Percentiles rank a stretch among this genome's conserved stretches.
phyloP scores from a whole-genome alignment of 2,329 filamentous ascomycete genomes.

The Neospermospora avenae region DNA sequence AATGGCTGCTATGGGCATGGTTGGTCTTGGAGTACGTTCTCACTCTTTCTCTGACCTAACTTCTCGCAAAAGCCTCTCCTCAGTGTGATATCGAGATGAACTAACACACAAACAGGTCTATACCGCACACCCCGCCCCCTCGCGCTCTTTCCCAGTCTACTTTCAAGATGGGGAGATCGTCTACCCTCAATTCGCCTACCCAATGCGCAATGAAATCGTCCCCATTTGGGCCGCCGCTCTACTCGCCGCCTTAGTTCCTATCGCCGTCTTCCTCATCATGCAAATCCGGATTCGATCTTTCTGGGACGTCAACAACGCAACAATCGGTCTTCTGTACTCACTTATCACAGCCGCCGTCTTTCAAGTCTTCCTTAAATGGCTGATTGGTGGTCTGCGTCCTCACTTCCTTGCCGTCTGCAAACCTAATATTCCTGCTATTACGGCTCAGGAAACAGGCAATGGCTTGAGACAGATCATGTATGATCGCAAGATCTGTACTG shows the following conservation, averaged over 20 bases:
- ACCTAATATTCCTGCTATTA: slow-evolving; percentile 47
- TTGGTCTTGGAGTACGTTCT: slow-evolving; percentile 61
- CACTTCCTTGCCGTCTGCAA: slow-evolving; percentile 70
- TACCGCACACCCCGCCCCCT: slow-evolving; percentile 60
- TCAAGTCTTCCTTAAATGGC: slow-evolving; percentile 73
- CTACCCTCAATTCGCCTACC: slow-evolving; percentile 68
- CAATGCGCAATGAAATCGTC: slow-evolving; percentile 65
- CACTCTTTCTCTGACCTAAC: neutral
- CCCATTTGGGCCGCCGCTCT: slow-evolving; percentile 70
- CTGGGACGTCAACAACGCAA: slow-evolving; percentile 69
- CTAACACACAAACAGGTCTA: slow-evolving; percentile 49
- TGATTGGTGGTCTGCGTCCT: slow-evolving; percentile 70
- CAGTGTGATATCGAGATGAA: neutral
- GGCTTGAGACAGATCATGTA: slow-evolving; percentile 64
- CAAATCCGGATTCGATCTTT: slow-evolving; percentile 67
- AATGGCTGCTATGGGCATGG: slow-evolving; percentile 61
- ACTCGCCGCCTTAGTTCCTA: slow-evolving; percentile 61
- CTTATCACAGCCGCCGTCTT: slow-evolving; percentile 71
- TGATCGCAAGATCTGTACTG: slow-evolving; percentile 67
- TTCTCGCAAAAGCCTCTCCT: neutral
- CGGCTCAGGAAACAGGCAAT: slow-evolving; percentile 40
- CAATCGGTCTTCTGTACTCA: slow-evolving; percentile 66
- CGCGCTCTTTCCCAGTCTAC: slow-evolving; percentile 65
- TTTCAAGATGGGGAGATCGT: slow-evolving; percentile 67
- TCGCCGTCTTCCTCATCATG: slow-evolving; percentile 60